Percentiles rank a stretch among this genome's conserved stretches.
Conservation (phyloP, 208 protist species). For the Spironucleus salmonicida region DNA sequence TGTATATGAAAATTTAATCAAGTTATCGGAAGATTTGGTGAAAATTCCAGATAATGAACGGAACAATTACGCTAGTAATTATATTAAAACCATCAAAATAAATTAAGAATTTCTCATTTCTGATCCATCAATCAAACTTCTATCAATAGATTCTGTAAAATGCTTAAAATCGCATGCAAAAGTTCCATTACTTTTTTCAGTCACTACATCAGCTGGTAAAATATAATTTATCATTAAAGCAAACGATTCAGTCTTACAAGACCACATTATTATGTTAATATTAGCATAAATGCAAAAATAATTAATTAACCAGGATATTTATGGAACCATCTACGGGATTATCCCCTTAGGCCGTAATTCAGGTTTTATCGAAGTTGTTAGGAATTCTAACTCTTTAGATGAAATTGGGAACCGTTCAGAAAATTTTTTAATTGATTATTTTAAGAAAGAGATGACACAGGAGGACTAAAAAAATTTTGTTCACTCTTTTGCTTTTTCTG, state of each 20-base stretch:
- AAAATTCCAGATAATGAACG: too few species aligned
- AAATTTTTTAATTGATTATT: conserved; percentile 1
- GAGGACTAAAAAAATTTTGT: neutral
- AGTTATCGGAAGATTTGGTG: too few species aligned
- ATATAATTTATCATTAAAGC: conserved; percentile 21
- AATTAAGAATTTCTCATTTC: too few species aligned
- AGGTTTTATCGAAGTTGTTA: conserved; percentile 13
- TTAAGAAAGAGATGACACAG: neutral
- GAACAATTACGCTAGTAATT: too few species aligned
- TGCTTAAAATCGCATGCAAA: conserved; percentile 21
- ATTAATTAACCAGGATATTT: neutral
- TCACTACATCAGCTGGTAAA: neutral
- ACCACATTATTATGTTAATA: conserved; percentile 2
- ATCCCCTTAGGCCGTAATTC: neutral
- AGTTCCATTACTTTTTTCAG: neutral
- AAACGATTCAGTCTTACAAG: conserved; percentile 4
- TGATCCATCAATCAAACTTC: too few species aligned
- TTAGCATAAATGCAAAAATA: neutral
- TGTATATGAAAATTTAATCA: too few species aligned
- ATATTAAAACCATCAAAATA: too few species aligned
- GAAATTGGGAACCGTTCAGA: neutral
- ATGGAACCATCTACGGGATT: neutral
- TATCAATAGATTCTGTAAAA: neutral
- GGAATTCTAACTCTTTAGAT: neutral
- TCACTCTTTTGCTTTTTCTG: neutral